Evolutionary conservation across 2,329 filamentous ascomycete genomes (phyloP).

Genomic region (Trichoderma oligosporum): DNA sequence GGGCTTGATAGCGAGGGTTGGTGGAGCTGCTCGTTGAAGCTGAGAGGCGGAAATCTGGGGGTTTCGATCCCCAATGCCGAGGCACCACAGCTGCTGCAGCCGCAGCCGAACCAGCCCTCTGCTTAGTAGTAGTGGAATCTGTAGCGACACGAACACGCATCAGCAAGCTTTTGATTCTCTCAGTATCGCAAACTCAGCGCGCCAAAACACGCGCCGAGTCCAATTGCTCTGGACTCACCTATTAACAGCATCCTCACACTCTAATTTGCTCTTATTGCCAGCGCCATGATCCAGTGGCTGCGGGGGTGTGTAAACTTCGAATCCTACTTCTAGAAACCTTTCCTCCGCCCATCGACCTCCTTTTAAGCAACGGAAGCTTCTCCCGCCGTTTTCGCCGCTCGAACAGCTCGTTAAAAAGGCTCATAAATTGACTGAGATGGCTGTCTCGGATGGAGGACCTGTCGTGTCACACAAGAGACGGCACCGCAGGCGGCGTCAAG

Average conservation of each 20-base stretch:
- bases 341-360: not conserved
- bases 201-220: slow-evolving; percentile 10
- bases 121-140: slow-evolving; percentile 1
- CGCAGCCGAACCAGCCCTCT: slow-evolving; percentile 7
- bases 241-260: too few relatives aligned
- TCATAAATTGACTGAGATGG: slow-evolving; percentile 25
- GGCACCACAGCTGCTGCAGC: slow-evolving; percentile 17
- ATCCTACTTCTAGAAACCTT: not conserved
- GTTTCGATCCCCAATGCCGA: slow-evolving; percentile 16
- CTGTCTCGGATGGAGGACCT: slow-evolving; percentile 28
- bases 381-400: not conserved
- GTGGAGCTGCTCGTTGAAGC: not conserved
- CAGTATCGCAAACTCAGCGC: slow-evolving; percentile 13
- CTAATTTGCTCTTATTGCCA: not conserved
- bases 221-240: not conserved
- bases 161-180: not conserved
- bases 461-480: slow-evolving; percentile 36
- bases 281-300: slow-evolving; percentile 19
- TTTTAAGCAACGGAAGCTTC: not conserved
- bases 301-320: slow-evolving; percentile 12
- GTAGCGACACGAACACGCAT: slow-evolving; percentile 12
- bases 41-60: slow-evolving; percentile 11
- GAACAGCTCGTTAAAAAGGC: not conserved
- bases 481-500: slow-evolving; percentile 53
- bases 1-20: not conserved